Evolutionary conservation across 805 yeast genomes (phyloP), one percentile per base, ranked within the genome.

Genomic region (Yarrowia osloensis): DNA sequence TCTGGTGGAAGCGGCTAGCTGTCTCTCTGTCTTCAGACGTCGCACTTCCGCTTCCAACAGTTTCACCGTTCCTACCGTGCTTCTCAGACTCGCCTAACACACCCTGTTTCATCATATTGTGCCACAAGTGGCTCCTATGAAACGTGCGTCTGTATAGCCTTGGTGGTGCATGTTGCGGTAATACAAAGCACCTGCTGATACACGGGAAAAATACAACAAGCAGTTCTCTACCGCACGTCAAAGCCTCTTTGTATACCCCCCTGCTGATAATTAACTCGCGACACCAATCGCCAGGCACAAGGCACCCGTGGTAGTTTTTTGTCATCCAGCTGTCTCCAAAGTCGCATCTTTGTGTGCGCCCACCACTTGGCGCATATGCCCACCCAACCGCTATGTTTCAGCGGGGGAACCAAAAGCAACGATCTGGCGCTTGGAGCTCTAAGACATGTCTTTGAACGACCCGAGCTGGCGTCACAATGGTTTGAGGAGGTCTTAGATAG

Each of bases 381-480:
- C 57, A 50, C 57, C 57, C n/a, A 3, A 13, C 4, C 4, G 28
- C 15, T 28, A 8, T 50, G 55, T 50, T 50, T 50, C 55, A 50
- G 35, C 39, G 17, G 11, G 0, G 50, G 7, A 21, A 19, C 17
- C 29, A 33, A 50, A 31, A 50, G 57, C 57, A 50, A 50, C 33
- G 24, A 29, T 26, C 22, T 8, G n/a, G 31, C 33, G 21, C 40
- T 15, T 40, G 12, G 24, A 5, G 37, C 8, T 22, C 19, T 33
- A 33, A 50, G 57, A 50, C 57, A 50, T 33, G 55, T 50, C 57
- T 50, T 33, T 50, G 57, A 33, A 33, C 46, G n/a, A 19, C 12
- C 4, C 39, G 15, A 35, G 7, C 39, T 6, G 29, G 2, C 15
- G n/a, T 13, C 24, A 44, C 49, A 44, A 44, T 24, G 49, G 49